A percentile compares a stretch with the other conserved stretches of the same genome.
Evolutionary conservation across 192 early-diverging fungal species (phyloP).

Genomic region (Backusella sp.): DNA sequence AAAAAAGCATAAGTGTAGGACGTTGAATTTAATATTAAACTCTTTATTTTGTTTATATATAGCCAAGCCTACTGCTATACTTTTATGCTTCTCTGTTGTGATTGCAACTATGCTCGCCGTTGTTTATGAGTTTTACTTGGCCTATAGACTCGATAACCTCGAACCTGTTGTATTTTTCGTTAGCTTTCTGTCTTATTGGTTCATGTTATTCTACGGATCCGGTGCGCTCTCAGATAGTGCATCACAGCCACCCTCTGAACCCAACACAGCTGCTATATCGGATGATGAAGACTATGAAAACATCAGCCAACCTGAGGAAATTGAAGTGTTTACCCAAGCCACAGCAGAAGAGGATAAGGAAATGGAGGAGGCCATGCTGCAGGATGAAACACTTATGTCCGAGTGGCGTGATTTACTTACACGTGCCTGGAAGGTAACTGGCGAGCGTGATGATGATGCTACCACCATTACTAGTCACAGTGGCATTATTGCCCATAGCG

Average conservation of each 20-base stretch:
- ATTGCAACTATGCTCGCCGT: background rate
- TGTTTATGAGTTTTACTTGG: slow-evolving; percentile 14
- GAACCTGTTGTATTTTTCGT: slow-evolving; percentile 21
- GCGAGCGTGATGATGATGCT: background rate
- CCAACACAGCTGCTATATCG: background rate
- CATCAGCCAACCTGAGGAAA: background rate
- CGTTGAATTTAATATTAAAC: background rate
- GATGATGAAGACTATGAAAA: background rate
- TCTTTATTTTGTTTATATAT: background rate
- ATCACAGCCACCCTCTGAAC: background rate
- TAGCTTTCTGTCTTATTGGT: slow-evolving; percentile 2
- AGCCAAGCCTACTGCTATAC: slow-evolving; percentile 2
- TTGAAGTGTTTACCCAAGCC: slow-evolving; percentile 11
- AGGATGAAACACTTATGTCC: slow-evolving; percentile 28
- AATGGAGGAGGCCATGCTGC: slow-evolving; percentile 24
- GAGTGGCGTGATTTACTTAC: slow-evolving; percentile 33
- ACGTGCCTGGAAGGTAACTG: slow-evolving; percentile 25
- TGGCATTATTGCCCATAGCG: slow-evolving; percentile 4
- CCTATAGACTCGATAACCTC: background rate
- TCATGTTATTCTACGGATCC: slow-evolving; percentile 1
- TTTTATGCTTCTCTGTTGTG: background rate
- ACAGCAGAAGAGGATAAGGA: slow-evolving; percentile 18
- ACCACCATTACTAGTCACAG: background rate
- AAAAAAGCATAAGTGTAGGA: background rate
- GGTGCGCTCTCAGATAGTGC: background rate